phyloP scores from a whole-genome alignment of 192 early-diverging fungal species.

The Borealophlyctis nickersoniae region DNA sequence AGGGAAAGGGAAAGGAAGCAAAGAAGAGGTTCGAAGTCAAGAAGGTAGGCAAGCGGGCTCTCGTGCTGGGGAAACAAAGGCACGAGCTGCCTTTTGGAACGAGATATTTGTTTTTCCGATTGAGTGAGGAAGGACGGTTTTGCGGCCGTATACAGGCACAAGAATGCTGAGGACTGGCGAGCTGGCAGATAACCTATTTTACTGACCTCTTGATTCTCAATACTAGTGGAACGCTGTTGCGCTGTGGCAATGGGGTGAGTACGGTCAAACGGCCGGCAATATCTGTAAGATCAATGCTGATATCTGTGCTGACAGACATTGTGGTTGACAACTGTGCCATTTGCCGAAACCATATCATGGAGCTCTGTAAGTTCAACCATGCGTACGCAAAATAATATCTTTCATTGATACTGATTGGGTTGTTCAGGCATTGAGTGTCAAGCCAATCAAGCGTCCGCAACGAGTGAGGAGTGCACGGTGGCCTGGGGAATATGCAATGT shows the following conservation, averaged over 20 bases:
- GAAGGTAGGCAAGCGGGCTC: conserved; percentile 58
- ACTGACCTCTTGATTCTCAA: conserved; percentile 3
- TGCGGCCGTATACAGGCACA: not conserved
- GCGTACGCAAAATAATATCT: too few relatives aligned
- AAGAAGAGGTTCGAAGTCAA: conserved; percentile 95
- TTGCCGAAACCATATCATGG: conserved; percentile 99
- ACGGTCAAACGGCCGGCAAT: conserved; percentile 9
- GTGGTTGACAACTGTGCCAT: conserved; percentile 98
- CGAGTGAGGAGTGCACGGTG: conserved; percentile 89
- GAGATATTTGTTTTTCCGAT: too few relatives aligned
- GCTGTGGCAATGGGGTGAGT: conserved; percentile 94
- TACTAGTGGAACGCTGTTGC: conserved; percentile 97
- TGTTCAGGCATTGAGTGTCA: conserved; percentile 89
- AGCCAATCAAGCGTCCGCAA: conserved; percentile 91
- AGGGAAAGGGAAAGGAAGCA: conserved; percentile 54
- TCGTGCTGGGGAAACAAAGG: not conserved
- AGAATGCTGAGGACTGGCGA: not conserved
- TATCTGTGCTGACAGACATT: conserved; percentile 64
- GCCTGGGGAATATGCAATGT: conserved; percentile 96
- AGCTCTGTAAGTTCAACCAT: conserved; percentile 76
- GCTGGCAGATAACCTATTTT: not conserved
- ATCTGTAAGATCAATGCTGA: conserved; percentile 1
- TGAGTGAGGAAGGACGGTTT: not conserved
- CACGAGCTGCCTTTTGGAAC: not conserved
- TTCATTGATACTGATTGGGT: not conserved